Base-by-base conservation (phyloP, 2,329 filamentous ascomycete genomes). In the Xylaria sp. region DNA sequence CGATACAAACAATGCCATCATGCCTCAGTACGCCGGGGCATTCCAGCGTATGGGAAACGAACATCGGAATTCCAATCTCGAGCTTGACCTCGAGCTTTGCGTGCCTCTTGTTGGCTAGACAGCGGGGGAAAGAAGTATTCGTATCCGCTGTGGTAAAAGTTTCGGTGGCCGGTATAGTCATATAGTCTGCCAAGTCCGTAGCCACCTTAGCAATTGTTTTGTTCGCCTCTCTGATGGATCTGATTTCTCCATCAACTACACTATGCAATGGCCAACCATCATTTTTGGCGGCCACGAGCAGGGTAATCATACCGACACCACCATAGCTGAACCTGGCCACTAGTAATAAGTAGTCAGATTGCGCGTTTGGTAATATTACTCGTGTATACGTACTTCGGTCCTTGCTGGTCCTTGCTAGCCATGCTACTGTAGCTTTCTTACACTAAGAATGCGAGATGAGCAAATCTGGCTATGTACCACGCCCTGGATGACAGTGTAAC, bases 391-490 rank as follows among this genome's bases (percentile, higher is more conserved):
- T 41, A 23, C 37, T n/a, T 63, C 25, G 37, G 15, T 37, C 37
- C 39, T 64, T 41, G 41, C 46, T 41, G 5, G 39, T n/a, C 59
- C 44, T 39, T 64, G 23, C 28, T 28, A 58, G 56, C 8, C 39
- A 32, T 50, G 66, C 23, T 73, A 61, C 57, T 58, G 39, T 67
- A 65, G 65, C 71, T 67, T 63, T 73, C 23, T 18, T 52, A 52
- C 12, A 63, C 55, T 68, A 18, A 56, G 56, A 62, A 70, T 63
- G 68, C 70, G 73, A 76, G 72, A 76, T 76, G 72, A 75, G 71
- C 71, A 72, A 74, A 76, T 75, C 74, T 76, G 68, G 74, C 70
- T 66, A 71, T 73, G 75, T 75, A 59, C 70, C 68, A 77, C 75
- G 72, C 58, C 41, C 41, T 52, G 64, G 60, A 72, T 70, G 66